Conservation (phyloP, 1,139 yeast species). For the Starmera stellimalicola region DNA sequence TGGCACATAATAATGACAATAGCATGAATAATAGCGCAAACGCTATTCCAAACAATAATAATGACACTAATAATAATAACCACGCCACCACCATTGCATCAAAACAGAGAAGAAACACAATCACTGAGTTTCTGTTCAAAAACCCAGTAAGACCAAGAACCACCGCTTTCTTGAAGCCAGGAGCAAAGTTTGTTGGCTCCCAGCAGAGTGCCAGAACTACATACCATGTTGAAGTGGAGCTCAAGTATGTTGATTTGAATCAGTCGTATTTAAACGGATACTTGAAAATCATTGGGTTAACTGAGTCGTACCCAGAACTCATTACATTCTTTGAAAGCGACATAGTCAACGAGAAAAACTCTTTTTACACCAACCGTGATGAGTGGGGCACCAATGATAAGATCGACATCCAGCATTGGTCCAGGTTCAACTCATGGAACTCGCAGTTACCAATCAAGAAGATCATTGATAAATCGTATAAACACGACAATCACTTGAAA, state of each 20-base stretch:
- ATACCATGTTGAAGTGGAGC: slow-evolving; percentile 63
- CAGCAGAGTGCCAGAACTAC: slow-evolving; percentile 65
- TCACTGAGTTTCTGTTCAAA: slow-evolving; percentile 1
- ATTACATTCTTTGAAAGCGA: slow-evolving; percentile 86
- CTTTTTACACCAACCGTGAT: slow-evolving; percentile 32
- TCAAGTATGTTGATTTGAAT: slow-evolving; percentile 58
- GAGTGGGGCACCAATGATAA: slow-evolving; percentile 56
- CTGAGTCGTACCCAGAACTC: slow-evolving; percentile 67
- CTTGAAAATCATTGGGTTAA: slow-evolving; percentile 70
- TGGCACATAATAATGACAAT: no score
- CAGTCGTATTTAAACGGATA: slow-evolving; percentile 65
- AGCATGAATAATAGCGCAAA: no score
- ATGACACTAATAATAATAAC: no score
- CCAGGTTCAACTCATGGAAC: slow-evolving; percentile 55
- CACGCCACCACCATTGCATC: no score
- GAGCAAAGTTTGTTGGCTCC: slow-evolving; percentile 55
- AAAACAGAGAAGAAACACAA: neutral
- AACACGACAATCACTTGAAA: slow-evolving; percentile 26
- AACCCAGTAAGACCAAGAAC: slow-evolving; percentile 6
- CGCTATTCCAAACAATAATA: no score
- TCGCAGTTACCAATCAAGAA: slow-evolving; percentile 23
- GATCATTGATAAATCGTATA: slow-evolving; percentile 19
- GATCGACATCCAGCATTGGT: slow-evolving; percentile 84
- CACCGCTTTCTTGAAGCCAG: slow-evolving; percentile 41
- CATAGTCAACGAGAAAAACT: slow-evolving; percentile 56